Percentiles rank a stretch among this genome's conserved stretches.
Evolutionary conservation across 768 basidiomycete species (phyloP).

Genomic region (Psilocybe sp.): DNA sequence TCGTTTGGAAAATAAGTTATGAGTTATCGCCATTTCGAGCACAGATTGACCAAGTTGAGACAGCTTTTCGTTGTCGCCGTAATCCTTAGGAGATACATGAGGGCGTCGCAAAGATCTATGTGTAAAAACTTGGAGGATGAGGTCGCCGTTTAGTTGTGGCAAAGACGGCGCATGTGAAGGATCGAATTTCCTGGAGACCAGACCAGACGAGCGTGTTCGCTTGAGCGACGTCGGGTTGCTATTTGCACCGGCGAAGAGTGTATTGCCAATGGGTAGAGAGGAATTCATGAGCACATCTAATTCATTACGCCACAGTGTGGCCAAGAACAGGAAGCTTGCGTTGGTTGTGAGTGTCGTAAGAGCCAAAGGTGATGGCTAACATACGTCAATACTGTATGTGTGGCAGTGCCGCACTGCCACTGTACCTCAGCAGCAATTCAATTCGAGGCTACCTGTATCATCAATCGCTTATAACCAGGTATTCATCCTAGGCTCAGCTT

Average conservation of each 20-base stretch:
- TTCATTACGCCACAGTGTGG: neutral
- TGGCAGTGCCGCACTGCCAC: no score
- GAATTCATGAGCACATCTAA: conserved; percentile 15
- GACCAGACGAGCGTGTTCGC: conserved; percentile 17
- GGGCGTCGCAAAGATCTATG: conserved; percentile 58
- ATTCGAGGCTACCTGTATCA: no score
- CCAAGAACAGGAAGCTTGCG: neutral
- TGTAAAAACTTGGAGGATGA: conserved; percentile 67
- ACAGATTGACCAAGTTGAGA: conserved; percentile 46
- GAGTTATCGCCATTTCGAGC: conserved; percentile 45
- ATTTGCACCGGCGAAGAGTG: conserved; percentile 2
- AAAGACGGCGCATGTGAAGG: conserved; percentile 30
- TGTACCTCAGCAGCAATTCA: no score
- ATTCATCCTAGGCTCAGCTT: neutral
- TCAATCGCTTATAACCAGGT: no score
- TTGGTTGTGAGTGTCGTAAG: neutral
- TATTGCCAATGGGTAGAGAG: neutral
- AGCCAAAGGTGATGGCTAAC: conserved; percentile 3
- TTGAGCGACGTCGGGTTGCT: conserved; percentile 13
- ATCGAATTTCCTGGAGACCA: conserved; percentile 16
- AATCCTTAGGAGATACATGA: conserved; percentile 31
- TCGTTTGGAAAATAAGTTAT: conserved; percentile 44
- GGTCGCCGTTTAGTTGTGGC: conserved; percentile 41
- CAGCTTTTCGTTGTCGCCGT: conserved; percentile 57
- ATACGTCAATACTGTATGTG: conserved; percentile 6